A percentile compares a stretch with the other conserved stretches of the same genome.
Evolutionary conservation across 2,329 filamentous ascomycete genomes (phyloP).

Genomic region (Pseudocercospora eumusae): DNA sequence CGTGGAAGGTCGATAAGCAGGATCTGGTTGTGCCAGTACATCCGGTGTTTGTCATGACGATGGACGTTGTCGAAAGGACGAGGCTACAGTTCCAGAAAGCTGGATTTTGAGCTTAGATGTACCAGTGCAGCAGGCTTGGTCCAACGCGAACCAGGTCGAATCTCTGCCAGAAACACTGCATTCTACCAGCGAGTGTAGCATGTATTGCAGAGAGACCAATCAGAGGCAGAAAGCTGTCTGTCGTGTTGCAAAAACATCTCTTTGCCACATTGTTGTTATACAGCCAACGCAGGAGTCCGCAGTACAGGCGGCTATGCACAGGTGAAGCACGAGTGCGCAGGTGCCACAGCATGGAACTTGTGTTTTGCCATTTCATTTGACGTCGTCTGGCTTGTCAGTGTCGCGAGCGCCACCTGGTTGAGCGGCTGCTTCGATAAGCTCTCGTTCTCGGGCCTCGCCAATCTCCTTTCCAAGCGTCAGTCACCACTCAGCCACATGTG

Average conservation of each 20-base stretch:
- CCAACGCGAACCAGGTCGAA: background rate
- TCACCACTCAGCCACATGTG: background rate
- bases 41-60: slow-evolving; percentile 82
- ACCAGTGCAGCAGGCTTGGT: background rate
- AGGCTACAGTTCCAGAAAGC: slow-evolving; percentile 30
- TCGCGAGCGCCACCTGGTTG: background rate
- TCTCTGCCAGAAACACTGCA: background rate
- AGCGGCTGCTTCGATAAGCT: background rate
- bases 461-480: slow-evolving; percentile 1
- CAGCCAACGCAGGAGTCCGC: background rate
- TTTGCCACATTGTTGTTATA: background rate
- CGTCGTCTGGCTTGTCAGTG: background rate
- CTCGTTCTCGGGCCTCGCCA: background rate
- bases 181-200: background rate
- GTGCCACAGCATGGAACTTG: slow-evolving; percentile 9
- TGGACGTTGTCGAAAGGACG: slow-evolving; percentile 60
- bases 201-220: background rate
- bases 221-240: background rate
- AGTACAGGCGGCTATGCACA: background rate
- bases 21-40: slow-evolving; percentile 73
- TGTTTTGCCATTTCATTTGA: background rate
- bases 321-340: background rate
- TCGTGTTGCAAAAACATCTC: background rate
- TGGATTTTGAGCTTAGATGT: slow-evolving; percentile 19
- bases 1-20: slow-evolving; percentile 64